Percentiles rank a stretch among this genome's conserved stretches.
These are phyloP conservation scores for Rutstroemia sp. DNA, from an alignment of 2,329 filamentous ascomycete genomes.

Conservation along the genomic window DNA sequence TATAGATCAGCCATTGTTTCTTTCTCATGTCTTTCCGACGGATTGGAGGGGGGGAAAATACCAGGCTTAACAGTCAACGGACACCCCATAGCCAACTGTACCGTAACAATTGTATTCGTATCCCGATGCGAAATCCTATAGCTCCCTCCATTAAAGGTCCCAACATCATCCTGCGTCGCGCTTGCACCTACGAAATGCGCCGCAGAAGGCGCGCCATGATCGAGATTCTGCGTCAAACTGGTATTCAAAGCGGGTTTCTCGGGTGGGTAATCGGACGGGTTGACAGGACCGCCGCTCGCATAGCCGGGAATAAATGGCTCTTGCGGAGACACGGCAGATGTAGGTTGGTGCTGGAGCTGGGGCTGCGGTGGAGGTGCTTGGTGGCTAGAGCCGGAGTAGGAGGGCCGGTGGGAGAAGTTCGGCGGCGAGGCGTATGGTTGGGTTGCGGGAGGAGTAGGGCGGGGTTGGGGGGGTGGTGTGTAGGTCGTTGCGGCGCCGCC, in stretches of 20 bases:
- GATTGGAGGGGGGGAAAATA: conserved; percentile 22
- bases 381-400: conserved; percentile 19
- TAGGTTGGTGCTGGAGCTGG: background rate
- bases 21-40: too few relatives aligned
- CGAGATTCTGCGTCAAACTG: conserved; percentile 25
- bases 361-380: conserved; percentile 7
- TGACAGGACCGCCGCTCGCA: background rate
- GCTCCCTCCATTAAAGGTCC: conserved; percentile 94
- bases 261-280: conserved; percentile 14
- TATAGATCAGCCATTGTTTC: background rate
- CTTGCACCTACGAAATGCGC: conserved; percentile 56
- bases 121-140: conserved; percentile 91
- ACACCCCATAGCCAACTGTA: conserved; percentile 85
- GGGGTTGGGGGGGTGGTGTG: conserved; percentile 25
- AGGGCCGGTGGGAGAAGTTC: conserved; percentile 29
- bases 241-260: conserved; percentile 29
- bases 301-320: conserved; percentile 17
- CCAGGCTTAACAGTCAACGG: conserved; percentile 75
- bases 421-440: conserved; percentile 15
- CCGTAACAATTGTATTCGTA: conserved; percentile 79
- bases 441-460: conserved; percentile 15
- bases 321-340: conserved; percentile 14
- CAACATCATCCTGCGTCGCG: conserved; percentile 70
- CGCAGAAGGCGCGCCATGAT: conserved; percentile 34
- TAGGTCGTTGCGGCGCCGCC: background rate